These are phyloP conservation scores for Trichoderma sp. DNA, from an alignment of 2,329 filamentous ascomycete species.

Conservation along the genomic window DNA sequence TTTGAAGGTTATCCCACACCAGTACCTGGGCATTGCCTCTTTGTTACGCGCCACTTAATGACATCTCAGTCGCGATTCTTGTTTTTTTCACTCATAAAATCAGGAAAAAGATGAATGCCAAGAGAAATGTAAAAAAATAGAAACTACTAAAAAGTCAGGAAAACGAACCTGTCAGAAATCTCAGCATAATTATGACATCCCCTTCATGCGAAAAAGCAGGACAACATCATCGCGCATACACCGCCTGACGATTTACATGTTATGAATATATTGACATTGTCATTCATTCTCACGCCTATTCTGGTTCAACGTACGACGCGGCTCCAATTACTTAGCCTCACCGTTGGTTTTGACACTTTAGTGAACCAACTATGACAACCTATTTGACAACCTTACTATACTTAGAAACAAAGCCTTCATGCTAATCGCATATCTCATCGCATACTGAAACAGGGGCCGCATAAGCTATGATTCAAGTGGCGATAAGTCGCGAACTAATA, in stretches of 20 bases:
- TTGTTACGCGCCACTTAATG: background rate
- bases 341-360: background rate
- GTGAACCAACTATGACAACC: background rate
- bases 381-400: background rate
- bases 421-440: background rate
- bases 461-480: background rate
- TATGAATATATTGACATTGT: background rate
- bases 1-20: background rate
- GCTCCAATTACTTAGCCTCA: background rate
- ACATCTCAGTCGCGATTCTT: background rate
- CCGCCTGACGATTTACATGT: background rate
- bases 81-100: background rate
- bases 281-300: background rate
- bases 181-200: background rate
- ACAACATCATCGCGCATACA: background rate
- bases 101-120: too few species aligned
- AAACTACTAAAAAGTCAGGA: too few species aligned
- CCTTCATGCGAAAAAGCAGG: background rate
- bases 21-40: background rate
- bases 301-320: background rate
- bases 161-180: too few species aligned
- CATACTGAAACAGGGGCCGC: background rate
- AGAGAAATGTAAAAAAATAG: too few species aligned
- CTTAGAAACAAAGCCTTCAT: background rate
- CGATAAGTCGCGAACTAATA: background rate